Evolutionary conservation across 352 stramenopile genomes (phyloP).

Genomic region (Aphanomyces invadans): DNA sequence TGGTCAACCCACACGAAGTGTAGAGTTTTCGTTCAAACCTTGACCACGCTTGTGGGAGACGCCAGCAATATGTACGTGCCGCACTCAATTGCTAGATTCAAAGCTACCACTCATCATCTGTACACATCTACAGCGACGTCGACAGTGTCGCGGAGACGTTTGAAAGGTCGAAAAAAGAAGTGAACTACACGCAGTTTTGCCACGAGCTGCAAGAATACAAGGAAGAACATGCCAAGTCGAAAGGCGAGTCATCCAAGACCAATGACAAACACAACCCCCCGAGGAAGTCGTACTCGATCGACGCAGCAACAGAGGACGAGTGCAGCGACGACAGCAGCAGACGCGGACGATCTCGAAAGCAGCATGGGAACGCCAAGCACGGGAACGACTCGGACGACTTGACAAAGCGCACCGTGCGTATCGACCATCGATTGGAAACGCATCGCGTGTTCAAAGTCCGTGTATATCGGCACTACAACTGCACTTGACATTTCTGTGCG

Average conservation of each 20-base stretch:
- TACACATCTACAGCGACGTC: neutral
- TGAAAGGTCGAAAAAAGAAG: neutral
- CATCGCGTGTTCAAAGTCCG: constrained; percentile 35
- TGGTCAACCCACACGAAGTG: neutral
- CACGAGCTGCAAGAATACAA: neutral
- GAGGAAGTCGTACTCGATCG: neutral
- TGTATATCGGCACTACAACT: neutral
- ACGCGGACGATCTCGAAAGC: neutral
- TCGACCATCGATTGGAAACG: constrained; percentile 42
- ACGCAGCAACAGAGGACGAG: neutral
- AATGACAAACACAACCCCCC: neutral
- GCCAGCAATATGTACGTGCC: constrained; percentile 5
- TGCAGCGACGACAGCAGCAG: neutral
- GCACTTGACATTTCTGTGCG: neutral
- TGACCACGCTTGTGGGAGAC: constrained; percentile 1
- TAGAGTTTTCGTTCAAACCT: constrained; percentile 12
- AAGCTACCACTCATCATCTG: too few relatives aligned
- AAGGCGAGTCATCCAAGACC: neutral
- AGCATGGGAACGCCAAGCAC: neutral
- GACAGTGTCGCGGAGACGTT: neutral
- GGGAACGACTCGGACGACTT: constrained; percentile 5
- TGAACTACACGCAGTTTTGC: constrained; percentile 24
- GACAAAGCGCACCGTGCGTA: constrained; percentile 31
- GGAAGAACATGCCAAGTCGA: neutral
- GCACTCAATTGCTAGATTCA: too few relatives aligned